phyloP scores from a whole-genome alignment of 2,329 filamentous ascomycete genomes.

The Neonectria hederae region DNA sequence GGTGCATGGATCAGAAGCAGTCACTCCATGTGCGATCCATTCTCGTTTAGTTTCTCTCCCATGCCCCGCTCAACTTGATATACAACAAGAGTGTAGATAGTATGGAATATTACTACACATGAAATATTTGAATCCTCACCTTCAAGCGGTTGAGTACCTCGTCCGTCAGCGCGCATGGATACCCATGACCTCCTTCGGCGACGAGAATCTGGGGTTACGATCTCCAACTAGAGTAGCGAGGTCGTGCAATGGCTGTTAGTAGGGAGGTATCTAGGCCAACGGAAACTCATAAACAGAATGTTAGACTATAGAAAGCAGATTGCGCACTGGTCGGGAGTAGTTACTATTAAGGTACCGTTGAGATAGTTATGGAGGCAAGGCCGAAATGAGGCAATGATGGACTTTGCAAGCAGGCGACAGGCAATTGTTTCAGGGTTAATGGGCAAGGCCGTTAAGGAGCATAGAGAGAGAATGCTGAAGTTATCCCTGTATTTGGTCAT shows the following conservation, averaged over 20 bases:
- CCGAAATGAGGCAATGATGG: neutral
- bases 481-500: too few species aligned
- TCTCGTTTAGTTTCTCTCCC: too few species aligned
- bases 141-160: neutral
- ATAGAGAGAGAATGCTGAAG: too few species aligned
- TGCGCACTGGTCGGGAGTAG: neutral
- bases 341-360: neutral
- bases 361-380: conserved; percentile 10
- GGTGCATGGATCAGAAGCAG: too few species aligned
- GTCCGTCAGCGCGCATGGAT: neutral
- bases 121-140: neutral
- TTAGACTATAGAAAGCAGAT: neutral
- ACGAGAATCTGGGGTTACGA: neutral
- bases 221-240: neutral
- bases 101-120: conserved; percentile 8
- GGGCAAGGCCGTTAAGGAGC: neutral
- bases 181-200: neutral
- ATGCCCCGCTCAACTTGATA: too few species aligned
- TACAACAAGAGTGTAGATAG: conserved; percentile 1
- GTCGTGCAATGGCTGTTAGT: conserved; percentile 6
- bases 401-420: neutral
- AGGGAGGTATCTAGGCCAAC: neutral
- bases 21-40: too few species aligned
- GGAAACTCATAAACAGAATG: neutral
- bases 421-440: neutral